Percentiles rank a stretch among this genome's conserved stretches.
phyloP scores from a whole-genome alignment of 2,329 filamentous ascomycete species.

The Xylaria sp. region DNA sequence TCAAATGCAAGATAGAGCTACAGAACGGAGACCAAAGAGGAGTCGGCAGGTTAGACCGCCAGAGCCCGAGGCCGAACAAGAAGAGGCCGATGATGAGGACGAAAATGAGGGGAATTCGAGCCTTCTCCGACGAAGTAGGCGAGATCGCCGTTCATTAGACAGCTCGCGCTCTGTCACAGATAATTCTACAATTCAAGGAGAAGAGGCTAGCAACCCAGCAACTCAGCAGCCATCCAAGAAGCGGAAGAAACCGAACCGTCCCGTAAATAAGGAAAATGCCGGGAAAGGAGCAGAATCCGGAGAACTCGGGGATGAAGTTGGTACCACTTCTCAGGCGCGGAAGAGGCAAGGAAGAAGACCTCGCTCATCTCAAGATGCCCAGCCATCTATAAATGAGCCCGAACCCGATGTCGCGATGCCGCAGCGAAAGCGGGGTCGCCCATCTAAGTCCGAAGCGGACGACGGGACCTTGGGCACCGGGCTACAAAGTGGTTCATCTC shows the following conservation, averaged over 20 bases:
- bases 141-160: conserved; percentile 35
- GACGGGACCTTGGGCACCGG: conserved; percentile 29
- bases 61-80: conserved; percentile 40
- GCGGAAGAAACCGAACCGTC: conserved; percentile 21
- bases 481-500: conserved; percentile 29
- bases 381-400: conserved; percentile 29
- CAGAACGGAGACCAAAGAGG: conserved; percentile 32
- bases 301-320: conserved; percentile 23
- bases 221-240: conserved; percentile 10
- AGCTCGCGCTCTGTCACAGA: conserved; percentile 1
- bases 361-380: conserved; percentile 45
- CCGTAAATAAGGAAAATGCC: conserved; percentile 14
- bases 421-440: conserved; percentile 40
- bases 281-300: conserved; percentile 23
- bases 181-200: neutral
- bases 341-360: conserved; percentile 40
- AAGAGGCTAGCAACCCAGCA: neutral
- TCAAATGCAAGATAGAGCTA: conserved; percentile 11
- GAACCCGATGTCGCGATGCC: conserved; percentile 6
- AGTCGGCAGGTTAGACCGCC: conserved; percentile 23
- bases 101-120: conserved; percentile 47
- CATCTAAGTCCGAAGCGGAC: conserved; percentile 35
- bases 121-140: conserved; percentile 43
- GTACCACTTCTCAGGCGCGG: conserved; percentile 3
- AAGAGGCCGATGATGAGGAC: conserved; percentile 48